phyloP scores from a whole-genome alignment of 1,139 yeast genomes.

The Casaregolazyma lundiana region DNA sequence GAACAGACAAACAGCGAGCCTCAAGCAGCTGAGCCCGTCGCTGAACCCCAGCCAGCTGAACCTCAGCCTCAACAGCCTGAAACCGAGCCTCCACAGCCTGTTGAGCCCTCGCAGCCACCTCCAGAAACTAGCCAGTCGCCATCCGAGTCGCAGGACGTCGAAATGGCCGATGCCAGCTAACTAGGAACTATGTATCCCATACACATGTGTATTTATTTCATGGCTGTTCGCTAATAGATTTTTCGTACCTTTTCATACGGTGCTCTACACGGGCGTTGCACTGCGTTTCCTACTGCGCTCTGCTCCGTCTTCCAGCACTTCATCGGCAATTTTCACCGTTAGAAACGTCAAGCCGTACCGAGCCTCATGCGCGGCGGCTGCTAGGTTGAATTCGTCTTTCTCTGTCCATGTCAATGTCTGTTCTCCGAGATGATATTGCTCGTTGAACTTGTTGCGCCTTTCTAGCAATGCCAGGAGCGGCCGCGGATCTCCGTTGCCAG shows the following conservation, averaged over 20 bases:
- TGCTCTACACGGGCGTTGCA: constrained; percentile 2
- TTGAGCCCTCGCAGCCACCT: not conserved
- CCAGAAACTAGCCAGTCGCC: constrained; percentile 1
- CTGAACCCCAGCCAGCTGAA: not conserved
- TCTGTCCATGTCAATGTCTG: constrained; percentile 50
- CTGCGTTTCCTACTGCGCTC: not conserved
- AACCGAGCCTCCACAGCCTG: not conserved
- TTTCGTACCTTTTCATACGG: too few relatives aligned
- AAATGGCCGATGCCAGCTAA: constrained; percentile 10
- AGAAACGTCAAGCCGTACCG: constrained; percentile 46
- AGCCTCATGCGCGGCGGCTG: constrained; percentile 37
- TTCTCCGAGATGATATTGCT: constrained; percentile 42
- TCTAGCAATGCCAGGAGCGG: constrained; percentile 48
- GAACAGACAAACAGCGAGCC: too few relatives aligned
- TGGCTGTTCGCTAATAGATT: not conserved
- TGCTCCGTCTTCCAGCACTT: constrained; percentile 11
- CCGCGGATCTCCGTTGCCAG: constrained; percentile 60
- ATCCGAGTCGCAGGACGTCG: constrained; percentile 9
- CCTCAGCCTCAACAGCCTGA: too few relatives aligned
- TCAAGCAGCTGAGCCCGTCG: not conserved
- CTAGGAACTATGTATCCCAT: not conserved
- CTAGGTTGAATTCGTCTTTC: constrained; percentile 42
- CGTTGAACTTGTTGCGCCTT: constrained; percentile 39
- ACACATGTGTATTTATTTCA: constrained; percentile 10
- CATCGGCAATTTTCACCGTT: constrained; percentile 35